These are phyloP conservation scores for Leucocoprinus birnbaumii DNA, from an alignment of 768 basidiomycete genomes.

Conservation along the genomic window DNA sequence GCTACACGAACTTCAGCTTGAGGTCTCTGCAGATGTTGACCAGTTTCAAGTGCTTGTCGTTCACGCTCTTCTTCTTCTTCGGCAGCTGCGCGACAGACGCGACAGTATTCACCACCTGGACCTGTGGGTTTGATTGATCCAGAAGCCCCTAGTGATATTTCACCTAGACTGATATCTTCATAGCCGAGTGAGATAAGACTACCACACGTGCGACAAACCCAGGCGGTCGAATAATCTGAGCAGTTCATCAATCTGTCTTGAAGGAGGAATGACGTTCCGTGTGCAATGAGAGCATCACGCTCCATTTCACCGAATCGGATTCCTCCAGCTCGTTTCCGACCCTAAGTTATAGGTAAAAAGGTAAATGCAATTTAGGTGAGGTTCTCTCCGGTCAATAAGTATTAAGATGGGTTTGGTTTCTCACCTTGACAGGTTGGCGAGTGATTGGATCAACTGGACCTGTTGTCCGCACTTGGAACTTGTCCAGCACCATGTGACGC, in stretches of 20 bases:
- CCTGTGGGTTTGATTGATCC: conserved; percentile 57
- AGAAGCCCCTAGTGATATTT: conserved; percentile 48
- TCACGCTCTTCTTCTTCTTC: conserved; percentile 62
- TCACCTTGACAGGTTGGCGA: conserved; percentile 93
- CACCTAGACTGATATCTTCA: conserved; percentile 80
- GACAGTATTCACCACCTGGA: conserved; percentile 90
- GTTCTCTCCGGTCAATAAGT: too few species aligned
- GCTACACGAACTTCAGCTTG: conserved; percentile 58
- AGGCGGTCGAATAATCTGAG: conserved; percentile 98
- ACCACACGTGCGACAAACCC: conserved; percentile 97
- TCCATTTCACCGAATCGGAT: conserved; percentile 99
- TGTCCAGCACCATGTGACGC: conserved; percentile 99
- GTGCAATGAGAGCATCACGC: conserved; percentile 96
- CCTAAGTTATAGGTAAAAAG: conserved; percentile 40
- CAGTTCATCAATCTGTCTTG: conserved; percentile 99
- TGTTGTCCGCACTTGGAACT: conserved; percentile 98
- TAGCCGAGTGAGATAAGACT: conserved; percentile 95
- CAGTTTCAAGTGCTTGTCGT: conserved; percentile 57
- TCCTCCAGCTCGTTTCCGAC: conserved; percentile 96
- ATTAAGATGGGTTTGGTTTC: conserved; percentile 14
- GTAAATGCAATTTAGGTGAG: neutral
- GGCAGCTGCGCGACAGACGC: conserved; percentile 79
- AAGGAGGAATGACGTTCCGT: conserved; percentile 96
- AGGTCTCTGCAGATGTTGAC: conserved; percentile 41
- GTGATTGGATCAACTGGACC: conserved; percentile 96